Evolutionary conservation across 1,284 basidiomycete species (phyloP).

Genomic region (Tremellales sp.): DNA sequence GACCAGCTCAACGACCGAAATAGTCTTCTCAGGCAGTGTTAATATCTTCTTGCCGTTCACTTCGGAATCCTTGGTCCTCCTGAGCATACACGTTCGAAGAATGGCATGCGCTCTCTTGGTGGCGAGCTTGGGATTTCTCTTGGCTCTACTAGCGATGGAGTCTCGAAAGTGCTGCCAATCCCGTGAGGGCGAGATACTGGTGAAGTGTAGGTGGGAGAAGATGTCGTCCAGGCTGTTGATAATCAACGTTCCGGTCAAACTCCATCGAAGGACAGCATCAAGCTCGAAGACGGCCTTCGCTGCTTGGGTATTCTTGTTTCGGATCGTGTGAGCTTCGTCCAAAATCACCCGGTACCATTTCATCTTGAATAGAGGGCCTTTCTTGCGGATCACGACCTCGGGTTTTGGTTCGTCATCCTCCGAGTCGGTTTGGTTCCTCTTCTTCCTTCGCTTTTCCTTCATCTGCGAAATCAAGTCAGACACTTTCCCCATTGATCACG

Average conservation of each 20-base stretch:
- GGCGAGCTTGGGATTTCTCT: constrained; percentile 35
- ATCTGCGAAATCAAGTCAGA: neutral
- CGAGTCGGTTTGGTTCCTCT: constrained; percentile 12
- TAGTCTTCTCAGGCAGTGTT: constrained; percentile 38
- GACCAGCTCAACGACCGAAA: constrained; percentile 31
- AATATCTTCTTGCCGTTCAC: constrained; percentile 43
- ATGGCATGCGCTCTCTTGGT: constrained; percentile 41
- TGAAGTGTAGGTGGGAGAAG: constrained; percentile 30
- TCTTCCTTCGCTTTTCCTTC: constrained; percentile 23
- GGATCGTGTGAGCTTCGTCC: constrained; percentile 48
- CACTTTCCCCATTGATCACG: neutral
- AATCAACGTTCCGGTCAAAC: constrained; percentile 43
- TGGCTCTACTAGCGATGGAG: constrained; percentile 27
- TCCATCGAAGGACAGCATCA: constrained; percentile 36
- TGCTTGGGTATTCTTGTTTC: constrained; percentile 40
- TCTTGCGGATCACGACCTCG: constrained; percentile 9
- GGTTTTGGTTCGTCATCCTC: constrained; percentile 15
- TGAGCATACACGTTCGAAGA: constrained; percentile 29
- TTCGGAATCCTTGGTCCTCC: constrained; percentile 43
- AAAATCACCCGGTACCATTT: constrained; percentile 48
- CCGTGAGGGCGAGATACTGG: constrained; percentile 24
- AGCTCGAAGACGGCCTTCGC: constrained; percentile 34
- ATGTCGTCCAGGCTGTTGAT: constrained; percentile 25
- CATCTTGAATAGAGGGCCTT: constrained; percentile 38
- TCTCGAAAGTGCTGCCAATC: constrained; percentile 34